These are phyloP conservation scores for Emergomyces orientalis DNA, from an alignment of 2,329 filamentous ascomycete species.

Conservation along the genomic window DNA sequence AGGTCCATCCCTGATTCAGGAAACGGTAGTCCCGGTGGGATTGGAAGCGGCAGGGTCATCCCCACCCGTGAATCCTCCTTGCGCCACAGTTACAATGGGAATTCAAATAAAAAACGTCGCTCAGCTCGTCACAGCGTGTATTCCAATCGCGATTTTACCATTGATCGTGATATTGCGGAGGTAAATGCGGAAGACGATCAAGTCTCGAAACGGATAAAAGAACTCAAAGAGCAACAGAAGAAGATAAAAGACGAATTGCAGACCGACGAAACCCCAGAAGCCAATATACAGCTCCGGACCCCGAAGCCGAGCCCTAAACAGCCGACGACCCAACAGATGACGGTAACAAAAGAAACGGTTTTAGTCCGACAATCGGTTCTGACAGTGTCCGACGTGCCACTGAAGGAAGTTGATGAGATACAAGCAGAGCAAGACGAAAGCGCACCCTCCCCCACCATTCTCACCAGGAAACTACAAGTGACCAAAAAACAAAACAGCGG, in stretches of 20 bases:
- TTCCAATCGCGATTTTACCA: slow-evolving; percentile 32
- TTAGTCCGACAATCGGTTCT: not conserved
- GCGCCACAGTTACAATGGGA: slow-evolving; percentile 45
- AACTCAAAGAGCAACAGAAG: slow-evolving; percentile 50
- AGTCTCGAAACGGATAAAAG: slow-evolving; percentile 49
- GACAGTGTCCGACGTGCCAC: slow-evolving; percentile 5
- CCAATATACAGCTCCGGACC: slow-evolving; percentile 14
- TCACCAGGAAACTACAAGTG: slow-evolving; percentile 46
- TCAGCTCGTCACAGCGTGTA: slow-evolving; percentile 40
- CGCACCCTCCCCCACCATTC: slow-evolving; percentile 60
- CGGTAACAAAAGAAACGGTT: not conserved
- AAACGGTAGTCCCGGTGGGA: slow-evolving; percentile 27
- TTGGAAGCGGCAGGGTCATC: slow-evolving; percentile 47
- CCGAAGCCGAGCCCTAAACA: slow-evolving; percentile 19
- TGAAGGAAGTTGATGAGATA: slow-evolving; percentile 25
- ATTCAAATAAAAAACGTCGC: slow-evolving; percentile 46
- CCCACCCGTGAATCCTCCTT: slow-evolving; percentile 61
- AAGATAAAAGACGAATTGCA: slow-evolving; percentile 43
- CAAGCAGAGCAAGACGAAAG: slow-evolving; percentile 46
- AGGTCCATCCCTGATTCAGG: slow-evolving; percentile 22
- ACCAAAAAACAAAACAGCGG: slow-evolving; percentile 20
- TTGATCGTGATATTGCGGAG: slow-evolving; percentile 32
- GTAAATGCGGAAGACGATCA: slow-evolving; percentile 42
- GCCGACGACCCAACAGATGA: slow-evolving; percentile 9
- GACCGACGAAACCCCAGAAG: slow-evolving; percentile 25